phyloP scores from a whole-genome alignment of 139 green algal species.

The Closterium sp. region DNA sequence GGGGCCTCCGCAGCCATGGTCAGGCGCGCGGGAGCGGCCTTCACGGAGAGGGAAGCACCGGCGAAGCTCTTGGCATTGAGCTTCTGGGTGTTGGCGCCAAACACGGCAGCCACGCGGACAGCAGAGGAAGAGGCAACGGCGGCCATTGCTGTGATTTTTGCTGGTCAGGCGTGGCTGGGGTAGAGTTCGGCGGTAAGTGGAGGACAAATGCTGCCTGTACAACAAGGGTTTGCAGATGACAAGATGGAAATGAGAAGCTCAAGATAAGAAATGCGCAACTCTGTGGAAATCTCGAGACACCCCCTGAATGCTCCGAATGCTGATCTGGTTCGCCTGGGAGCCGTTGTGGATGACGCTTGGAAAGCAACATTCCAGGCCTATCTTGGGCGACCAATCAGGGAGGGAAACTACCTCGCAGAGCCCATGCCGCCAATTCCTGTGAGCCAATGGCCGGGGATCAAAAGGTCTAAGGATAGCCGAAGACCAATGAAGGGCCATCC shows the following conservation, averaged over 20 bases:
- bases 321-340: background rate
- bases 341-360: background rate
- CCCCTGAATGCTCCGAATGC: background rate
- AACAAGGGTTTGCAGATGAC: background rate
- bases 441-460: background rate
- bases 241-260: background rate
- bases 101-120: background rate
- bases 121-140: background rate
- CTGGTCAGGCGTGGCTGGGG: background rate
- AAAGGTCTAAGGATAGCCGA: background rate
- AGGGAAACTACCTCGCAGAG: background rate
- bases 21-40: background rate
- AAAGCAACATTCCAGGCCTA: background rate
- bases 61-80: background rate
- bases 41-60: background rate
- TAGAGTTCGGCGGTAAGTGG: background rate
- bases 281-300: background rate
- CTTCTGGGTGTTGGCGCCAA: background rate
- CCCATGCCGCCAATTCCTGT: background rate
- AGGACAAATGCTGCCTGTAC: background rate
- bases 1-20: constrained; percentile 29
- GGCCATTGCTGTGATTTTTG: background rate
- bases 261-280: background rate
- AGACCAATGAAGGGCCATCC: background rate
- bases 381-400: background rate